Base-by-base conservation (phyloP, 768 basidiomycete species). In the Calocybe indica region DNA sequence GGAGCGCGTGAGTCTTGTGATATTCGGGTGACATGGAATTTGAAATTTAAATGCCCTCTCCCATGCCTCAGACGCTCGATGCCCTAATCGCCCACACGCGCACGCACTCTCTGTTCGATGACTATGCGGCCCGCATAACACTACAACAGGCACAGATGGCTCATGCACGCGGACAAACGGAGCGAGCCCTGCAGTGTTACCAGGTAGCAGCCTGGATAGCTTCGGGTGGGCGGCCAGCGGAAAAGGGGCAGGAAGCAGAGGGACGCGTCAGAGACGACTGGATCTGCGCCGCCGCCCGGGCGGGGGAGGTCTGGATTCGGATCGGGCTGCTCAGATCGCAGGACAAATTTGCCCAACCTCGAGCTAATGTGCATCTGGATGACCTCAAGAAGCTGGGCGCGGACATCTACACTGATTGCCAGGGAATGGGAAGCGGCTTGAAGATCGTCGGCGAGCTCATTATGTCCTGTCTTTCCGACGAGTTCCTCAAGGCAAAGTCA, bases 131-230 rank as follows among this genome's bases (percentile, higher is more conserved):
- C 0, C 78, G 83, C 4, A 79, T 88, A 8, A 73, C 83, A 5
- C 69, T 90, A 6, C 75, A 83, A 48, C 76, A 86, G 45, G 88
- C 80, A 0, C 85, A 91, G 51, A 75, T 90, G 29, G 82, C 85
- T 5, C 88, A 91, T 58, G 78, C 85, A 1, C 63, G 78, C 4
- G 78, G 79, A 1, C 69, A 76, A 6, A 59, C 66, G 0, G 67
- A 70, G 8, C 72, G 78, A 2, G 88, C 88, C 12, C 55, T 71
- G 41, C 67, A 72, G 34, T 85, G 82, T 47, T 91, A 89, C 60
- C 70, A 68, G 37, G 74, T 83, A 5, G 83, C 86, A 3, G 78
- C 77, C 5, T 62, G 69, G 41, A 63, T 86, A 0, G 70, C 72
- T 14, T 29, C 22, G 13, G 49, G 40, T 8, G 39, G 41, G 22